Evolutionary conservation across 345 rosid genomes (phyloP), one percentile per base, ranked within the genome.

Genomic region (Populus simonii): DNA sequence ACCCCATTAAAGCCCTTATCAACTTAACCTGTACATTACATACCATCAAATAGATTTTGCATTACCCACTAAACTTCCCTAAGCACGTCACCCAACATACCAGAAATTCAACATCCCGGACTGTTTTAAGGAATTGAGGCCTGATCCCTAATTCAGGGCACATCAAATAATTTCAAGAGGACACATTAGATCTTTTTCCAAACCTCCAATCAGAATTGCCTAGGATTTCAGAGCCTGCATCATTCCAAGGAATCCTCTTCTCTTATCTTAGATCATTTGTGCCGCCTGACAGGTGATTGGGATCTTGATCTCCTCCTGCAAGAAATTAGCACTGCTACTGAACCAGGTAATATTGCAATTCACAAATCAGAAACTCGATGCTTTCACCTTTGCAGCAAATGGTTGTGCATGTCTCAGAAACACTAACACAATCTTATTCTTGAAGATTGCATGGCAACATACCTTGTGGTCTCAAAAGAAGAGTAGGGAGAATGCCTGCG

Each of bases 401-500:
- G 81, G 76, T 63, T 76, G 79, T 73, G 78, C 66, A 80, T 78
- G 82, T 80, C 84, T 77, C 80, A 80, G 74, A 82, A 89, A 83
- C 86, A 82, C 71, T 74, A 81, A 81, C 82, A 86, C 75, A 85
- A 74, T 76, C 87, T 75, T 79, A 81, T 82, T 78, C 74, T 75
- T 74, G 79, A 31, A 71, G 78, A 76, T 70, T 43, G 72, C 77
- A 71, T 53, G 82, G 86, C 25, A 78, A 70, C 84, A 81, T 90
- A 94, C 99, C 98, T 94, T 81, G 85, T 78, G n/a, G 71, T 84
- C 83, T 90, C 97, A 90, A 88, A 90, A 92, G 99, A 92, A 89
- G 97, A 89, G 88, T 92, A 90, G 90, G 92, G 95, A 88, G 91
- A 91, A 81, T 92, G 92, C 90, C 96, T 94, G 96, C 89, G 92